Conservation (phyloP, 495 filamentous ascomycete genomes). For the Neurospora sp. region DNA sequence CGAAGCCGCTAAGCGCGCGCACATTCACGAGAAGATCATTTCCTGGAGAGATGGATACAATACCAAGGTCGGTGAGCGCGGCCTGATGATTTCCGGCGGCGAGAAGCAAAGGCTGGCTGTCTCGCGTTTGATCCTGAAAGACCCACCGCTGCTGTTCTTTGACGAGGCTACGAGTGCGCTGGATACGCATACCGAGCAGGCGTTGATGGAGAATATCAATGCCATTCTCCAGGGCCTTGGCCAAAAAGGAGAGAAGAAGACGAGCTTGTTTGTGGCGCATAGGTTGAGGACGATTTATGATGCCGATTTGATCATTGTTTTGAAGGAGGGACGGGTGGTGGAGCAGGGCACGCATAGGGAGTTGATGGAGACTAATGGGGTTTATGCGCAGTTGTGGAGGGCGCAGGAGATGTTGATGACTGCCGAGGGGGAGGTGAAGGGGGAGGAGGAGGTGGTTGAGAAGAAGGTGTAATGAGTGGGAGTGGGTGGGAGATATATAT, state of each 20-base stretch:
- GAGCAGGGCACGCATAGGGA: slow-evolving; percentile 82
- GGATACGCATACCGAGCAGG: slow-evolving; percentile 92
- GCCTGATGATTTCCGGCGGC: slow-evolving; percentile 96
- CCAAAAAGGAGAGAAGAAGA: slow-evolving; percentile 49
- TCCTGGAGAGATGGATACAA: slow-evolving; percentile 75
- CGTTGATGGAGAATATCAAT: slow-evolving; percentile 86
- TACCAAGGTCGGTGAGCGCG: slow-evolving; percentile 89
- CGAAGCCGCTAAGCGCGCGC: slow-evolving; percentile 67
- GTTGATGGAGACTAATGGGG: slow-evolving; percentile 60
- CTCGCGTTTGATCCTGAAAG: slow-evolving; percentile 77
- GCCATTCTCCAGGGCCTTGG: slow-evolving; percentile 54
- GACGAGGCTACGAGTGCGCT: slow-evolving; percentile 95
- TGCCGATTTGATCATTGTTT: slow-evolving; percentile 85
- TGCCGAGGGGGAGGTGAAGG: slow-evolving; percentile 5
- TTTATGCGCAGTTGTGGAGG: slow-evolving; percentile 85
- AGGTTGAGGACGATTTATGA: slow-evolving; percentile 88
- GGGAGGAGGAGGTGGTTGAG: neutral
- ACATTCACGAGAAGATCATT: slow-evolving; percentile 73
- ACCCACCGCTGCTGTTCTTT: slow-evolving; percentile 89
- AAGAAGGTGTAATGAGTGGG: neutral
- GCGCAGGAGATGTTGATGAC: slow-evolving; percentile 23
- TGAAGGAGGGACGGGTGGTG: slow-evolving; percentile 71
- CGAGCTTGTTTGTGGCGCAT: slow-evolving; percentile 91
- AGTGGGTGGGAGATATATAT: neutral
- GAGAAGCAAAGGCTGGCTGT: slow-evolving; percentile 94